These are phyloP conservation scores for Lanmaoa pseudosensibilis DNA, from an alignment of 768 basidiomycete genomes.

Conservation along the genomic window DNA sequence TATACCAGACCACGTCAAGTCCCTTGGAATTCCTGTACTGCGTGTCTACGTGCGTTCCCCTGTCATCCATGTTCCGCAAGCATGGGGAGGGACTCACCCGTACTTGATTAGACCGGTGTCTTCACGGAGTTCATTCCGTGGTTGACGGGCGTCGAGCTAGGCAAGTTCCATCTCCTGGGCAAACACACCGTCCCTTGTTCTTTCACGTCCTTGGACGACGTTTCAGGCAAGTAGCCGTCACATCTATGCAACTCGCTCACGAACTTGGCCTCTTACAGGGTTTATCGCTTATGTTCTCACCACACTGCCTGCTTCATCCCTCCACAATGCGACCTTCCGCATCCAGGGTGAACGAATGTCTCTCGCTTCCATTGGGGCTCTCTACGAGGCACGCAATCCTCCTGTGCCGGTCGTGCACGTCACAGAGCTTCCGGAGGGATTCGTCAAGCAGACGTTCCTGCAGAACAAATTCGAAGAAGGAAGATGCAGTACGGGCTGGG, in stretches of 20 bases:
- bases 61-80: neutral
- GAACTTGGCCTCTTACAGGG: constrained; percentile 22
- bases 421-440: constrained; percentile 30
- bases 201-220: constrained; percentile 35
- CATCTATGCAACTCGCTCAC: neutral
- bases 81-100: neutral
- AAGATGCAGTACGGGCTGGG: constrained; percentile 36
- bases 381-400: constrained; percentile 26
- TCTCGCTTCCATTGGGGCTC: constrained; percentile 26
- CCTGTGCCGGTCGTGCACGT: constrained; percentile 24
- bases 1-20: constrained; percentile 29
- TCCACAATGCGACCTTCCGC: constrained; percentile 35
- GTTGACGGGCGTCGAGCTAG: constrained; percentile 27
- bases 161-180: constrained; percentile 35
- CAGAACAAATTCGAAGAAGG: constrained; percentile 33
- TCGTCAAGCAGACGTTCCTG: constrained; percentile 31
- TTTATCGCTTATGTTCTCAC: constrained; percentile 38
- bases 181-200: constrained; percentile 33
- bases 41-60: constrained; percentile 34
- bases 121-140: constrained; percentile 35
- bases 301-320: constrained; percentile 23
- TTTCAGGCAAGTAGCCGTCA: constrained; percentile 30
- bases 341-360: constrained; percentile 37
- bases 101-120: constrained; percentile 31
- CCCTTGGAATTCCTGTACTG: constrained; percentile 30